Evolutionary conservation across 495 filamentous ascomycete genomes (phyloP), one percentile per base, ranked within the genome.

Genomic region (Choiromyces venosus): DNA sequence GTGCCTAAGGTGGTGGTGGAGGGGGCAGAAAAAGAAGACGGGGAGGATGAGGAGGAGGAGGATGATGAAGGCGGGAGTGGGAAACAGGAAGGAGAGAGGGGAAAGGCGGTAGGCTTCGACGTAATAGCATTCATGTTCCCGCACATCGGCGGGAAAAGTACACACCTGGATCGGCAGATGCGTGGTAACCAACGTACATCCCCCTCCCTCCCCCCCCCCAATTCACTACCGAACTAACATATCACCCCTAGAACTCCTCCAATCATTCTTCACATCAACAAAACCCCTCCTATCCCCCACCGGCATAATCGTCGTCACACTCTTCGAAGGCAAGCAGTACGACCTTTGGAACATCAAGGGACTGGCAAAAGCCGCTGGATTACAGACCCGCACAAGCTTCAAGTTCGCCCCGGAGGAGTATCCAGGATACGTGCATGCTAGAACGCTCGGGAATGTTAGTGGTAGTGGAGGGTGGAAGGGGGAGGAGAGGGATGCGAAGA

Each of bases 101-200:
- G 25, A 61, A 14, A 29, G 25, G 12, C 1, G 25, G 25, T 33
- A 33, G 52, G 52, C 29, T 94, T 90, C 84, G 91, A 96, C 81
- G 84, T 87, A 44, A 89, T 97, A 67, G 87, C 93, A 66, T 99
- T 97, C 86, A 96, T 97, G 84, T 99, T 99, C 83, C 95, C 95
- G 66, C 95, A 99, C 83, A 90, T 96, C 2, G 95, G 95, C 68
- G 95, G 95, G 10, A 88, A 93, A 74, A 91, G 88, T 65, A 98
- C 89, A 65, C 95, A 99, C 83, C 92, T 97, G 67, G 96, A 97
- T 83, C 86, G 95, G 25, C 95, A 99, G 84, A 93, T 97, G 18
- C 88, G 95, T 42, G 86, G 89, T 76, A 98, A 99, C 81, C 95
- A 98, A 83, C 84, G 85, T 85, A 67, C 10, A 81, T 68, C n/a